phyloP scores from a whole-genome alignment of 139 green algal genomes.

The Micractinium sp. region DNA sequence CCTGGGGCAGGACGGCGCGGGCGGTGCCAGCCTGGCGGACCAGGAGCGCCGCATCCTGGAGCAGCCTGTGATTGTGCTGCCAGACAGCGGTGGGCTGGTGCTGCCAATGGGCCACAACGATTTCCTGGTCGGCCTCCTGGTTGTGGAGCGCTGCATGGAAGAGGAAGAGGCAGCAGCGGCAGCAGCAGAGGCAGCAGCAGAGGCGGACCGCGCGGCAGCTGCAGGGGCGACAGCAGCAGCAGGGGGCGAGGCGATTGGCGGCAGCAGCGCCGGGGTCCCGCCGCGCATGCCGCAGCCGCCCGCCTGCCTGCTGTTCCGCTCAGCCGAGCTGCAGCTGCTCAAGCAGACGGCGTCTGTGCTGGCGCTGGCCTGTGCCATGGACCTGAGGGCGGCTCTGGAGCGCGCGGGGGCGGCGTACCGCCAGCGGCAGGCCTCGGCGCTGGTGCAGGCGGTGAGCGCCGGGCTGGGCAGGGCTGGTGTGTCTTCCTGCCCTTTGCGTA shows the following conservation, averaged over 20 bases:
- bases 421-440: constrained; percentile 45
- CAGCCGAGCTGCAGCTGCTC: constrained; percentile 51
- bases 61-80: constrained; percentile 67
- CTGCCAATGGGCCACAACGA: constrained; percentile 58
- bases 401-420: constrained; percentile 36
- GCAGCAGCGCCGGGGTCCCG: background rate
- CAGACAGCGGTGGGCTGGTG: constrained; percentile 61
- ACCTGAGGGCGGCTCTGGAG: constrained; percentile 59
- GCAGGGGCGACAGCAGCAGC: background rate
- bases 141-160: constrained; percentile 53
- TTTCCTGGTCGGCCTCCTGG: constrained; percentile 70
- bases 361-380: constrained; percentile 64
- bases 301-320: constrained; percentile 18
- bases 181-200: background rate
- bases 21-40: constrained; percentile 13
- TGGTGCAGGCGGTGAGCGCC: constrained; percentile 52
- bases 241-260: background rate
- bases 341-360: constrained; percentile 59
- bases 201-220: background rate
- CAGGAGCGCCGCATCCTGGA: constrained; percentile 62
- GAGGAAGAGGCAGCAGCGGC: background rate
- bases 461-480: background rate
- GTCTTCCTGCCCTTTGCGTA: background rate
- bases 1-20: constrained; percentile 25
- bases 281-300: constrained; percentile 20